Evolutionary conservation across 495 filamentous ascomycete genomes (phyloP).

Genomic region (Penicillium canariense): DNA sequence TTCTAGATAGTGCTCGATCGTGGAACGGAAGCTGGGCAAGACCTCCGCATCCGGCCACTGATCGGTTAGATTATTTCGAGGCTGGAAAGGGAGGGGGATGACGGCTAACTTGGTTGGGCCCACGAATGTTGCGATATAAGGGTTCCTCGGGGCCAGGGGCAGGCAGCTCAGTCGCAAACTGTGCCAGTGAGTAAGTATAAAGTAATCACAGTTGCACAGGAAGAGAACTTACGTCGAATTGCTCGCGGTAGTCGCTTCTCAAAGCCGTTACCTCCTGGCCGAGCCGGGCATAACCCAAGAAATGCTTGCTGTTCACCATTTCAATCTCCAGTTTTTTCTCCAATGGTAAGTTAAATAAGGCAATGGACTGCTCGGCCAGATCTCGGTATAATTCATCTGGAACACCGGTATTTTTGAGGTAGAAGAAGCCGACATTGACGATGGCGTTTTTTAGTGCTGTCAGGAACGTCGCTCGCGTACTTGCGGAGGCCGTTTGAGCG

Average conservation of each 20-base stretch:
- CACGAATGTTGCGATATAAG: constrained; percentile 74
- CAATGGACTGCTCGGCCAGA: constrained; percentile 66
- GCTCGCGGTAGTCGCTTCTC: constrained; percentile 61
- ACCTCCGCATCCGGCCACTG: constrained; percentile 73
- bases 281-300: constrained; percentile 52
- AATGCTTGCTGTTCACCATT: constrained; percentile 78
- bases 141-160: constrained; percentile 62
- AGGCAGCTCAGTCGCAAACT: constrained; percentile 62
- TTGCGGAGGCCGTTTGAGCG: background rate
- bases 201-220: too few species aligned
- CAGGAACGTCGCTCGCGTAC: background rate
- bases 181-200: background rate
- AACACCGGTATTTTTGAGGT: constrained; percentile 82
- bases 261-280: constrained; percentile 48
- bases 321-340: constrained; percentile 85
- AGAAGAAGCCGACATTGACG: constrained; percentile 67
- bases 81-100: too few species aligned
- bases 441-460: background rate
- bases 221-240: constrained; percentile 72
- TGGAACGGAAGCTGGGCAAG: constrained; percentile 69
- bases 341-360: constrained; percentile 77
- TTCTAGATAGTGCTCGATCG: constrained; percentile 72
- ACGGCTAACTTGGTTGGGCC: constrained; percentile 59
- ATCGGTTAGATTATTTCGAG: background rate
- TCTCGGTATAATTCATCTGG: constrained; percentile 59